phyloP scores from a whole-genome alignment of 202 grass and related monocot genomes.

The Zizania palustris region DNA sequence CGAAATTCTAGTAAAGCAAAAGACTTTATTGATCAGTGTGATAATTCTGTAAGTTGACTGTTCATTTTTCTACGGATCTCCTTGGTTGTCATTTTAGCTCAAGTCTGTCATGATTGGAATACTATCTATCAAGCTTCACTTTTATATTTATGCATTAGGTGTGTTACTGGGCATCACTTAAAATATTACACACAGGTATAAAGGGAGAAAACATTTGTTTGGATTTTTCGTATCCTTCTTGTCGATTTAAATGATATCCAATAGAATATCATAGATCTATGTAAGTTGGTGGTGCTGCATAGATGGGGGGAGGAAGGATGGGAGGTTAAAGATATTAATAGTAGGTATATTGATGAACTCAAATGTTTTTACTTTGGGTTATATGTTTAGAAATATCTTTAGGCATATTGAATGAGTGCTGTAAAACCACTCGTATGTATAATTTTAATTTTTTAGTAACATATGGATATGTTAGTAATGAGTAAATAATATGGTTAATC shows the following conservation, averaged over 20 bases:
- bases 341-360: conserved; percentile 27
- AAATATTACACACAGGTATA: conserved; percentile 27
- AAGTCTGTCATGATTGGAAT: conserved; percentile 23
- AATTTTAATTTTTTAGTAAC: neutral
- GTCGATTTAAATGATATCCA: conserved; percentile 1
- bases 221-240: neutral
- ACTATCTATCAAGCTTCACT: conserved; percentile 6
- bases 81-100: conserved; percentile 20
- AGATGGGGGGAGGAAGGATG: neutral
- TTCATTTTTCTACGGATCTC: conserved; percentile 38
- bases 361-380: conserved; percentile 33
- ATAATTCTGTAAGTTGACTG: conserved; percentile 58
- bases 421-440: neutral
- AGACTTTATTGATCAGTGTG: conserved; percentile 62
- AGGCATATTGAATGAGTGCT: neutral
- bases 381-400: conserved; percentile 20
- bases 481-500: conserved; percentile 6
- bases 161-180: neutral
- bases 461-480: conserved; percentile 20
- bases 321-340: neutral
- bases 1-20: conserved; percentile 67
- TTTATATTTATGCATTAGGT: conserved; percentile 24
- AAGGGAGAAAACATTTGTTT: conserved; percentile 9
- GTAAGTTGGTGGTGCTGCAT: conserved; percentile 9
- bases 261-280: neutral